Base-by-base conservation (phyloP, 352 stramenopile species). In the Phytopythium vexans region DNA sequence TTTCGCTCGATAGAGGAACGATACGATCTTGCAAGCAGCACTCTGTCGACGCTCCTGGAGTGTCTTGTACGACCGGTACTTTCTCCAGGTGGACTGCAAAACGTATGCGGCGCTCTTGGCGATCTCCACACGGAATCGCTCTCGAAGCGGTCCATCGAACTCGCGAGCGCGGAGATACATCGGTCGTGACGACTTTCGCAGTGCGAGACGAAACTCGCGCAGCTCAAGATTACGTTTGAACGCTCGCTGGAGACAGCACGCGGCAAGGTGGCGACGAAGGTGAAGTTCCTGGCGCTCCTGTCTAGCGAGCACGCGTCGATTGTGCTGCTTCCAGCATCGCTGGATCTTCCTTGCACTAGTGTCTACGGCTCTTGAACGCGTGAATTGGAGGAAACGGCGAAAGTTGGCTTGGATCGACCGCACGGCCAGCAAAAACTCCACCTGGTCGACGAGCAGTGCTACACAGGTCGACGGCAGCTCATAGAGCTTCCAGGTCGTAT, bases 41-140 rank as follows among this genome's bases (percentile, higher is more conserved):
- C 6, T 5, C 6, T 51, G 16, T 36, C 16, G 56, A 14, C 15
- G 16, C 10, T 52, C 27, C 4, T 52, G 67, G 32, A 51, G 9
- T 16, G 45, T 52, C 36, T 53, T 35, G 16, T 57, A 58, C 15
- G 36, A 34, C 9, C 61, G 15, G 41, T 88, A 59, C n/a, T 56
- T 67, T 35, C 69, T 66, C 80, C 77, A 90, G 1, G 54, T 61
- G 10, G 60, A 74, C 52, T 83, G 70, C 38, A 91, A 84, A 38
- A 69, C 61, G 1, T 41, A 52, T 9, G 60, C 57, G 0, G 75
- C 80, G 31, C 73, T 88, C 39, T 67, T 71, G 2, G 62, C 61
- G 16, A 90, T 85, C 8, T 51, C 41, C 0, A 75, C 33, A 9
- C 57, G 41, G 45, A 69, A 82, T 6, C 60, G 57, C 21, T 58